A percentile compares a stretch with the other conserved stretches of the same genome.
These are phyloP conservation scores for Venturia oleaginea DNA, from an alignment of 2,329 filamentous ascomycete species.

Conservation along the genomic window DNA sequence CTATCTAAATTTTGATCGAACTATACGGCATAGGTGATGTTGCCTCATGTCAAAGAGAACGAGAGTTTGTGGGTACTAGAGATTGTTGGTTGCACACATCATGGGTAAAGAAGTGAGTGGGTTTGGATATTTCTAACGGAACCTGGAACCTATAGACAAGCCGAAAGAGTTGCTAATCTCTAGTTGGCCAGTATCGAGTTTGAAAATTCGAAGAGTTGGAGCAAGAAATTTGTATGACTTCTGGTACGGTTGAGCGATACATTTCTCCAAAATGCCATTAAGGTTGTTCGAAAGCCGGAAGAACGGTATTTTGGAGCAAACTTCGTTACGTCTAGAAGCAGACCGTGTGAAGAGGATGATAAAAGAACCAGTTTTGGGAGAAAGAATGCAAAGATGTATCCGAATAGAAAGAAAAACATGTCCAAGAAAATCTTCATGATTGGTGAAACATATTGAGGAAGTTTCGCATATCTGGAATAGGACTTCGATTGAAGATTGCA, in stretches of 20 bases:
- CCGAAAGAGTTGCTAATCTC: not conserved
- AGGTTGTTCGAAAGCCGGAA: not conserved
- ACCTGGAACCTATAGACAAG: not conserved
- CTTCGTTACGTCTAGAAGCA: not conserved
- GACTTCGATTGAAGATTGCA: no score
- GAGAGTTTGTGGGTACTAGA: no score
- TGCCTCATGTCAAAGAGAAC: no score
- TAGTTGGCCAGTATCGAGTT: no score
- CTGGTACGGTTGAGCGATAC: not conserved
- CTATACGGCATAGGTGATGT: no score
- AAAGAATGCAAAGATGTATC: not conserved
- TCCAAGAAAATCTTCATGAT: not conserved
- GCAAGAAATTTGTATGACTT: not conserved
- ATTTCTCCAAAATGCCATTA: not conserved
- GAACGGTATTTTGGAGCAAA: not conserved
- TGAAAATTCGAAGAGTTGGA: no score
- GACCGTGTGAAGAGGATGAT: not conserved
- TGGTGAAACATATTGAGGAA: no score
- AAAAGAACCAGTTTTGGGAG: not conserved
- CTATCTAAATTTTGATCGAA: not conserved
- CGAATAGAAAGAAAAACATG: not conserved
- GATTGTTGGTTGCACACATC: no score
- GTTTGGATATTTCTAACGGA: not conserved
- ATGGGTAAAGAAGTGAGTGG: no score
- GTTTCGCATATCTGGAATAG: no score